Evolutionary conservation across 2,329 filamentous ascomycete species (phyloP), one percentile per base, ranked within the genome.

Genomic region (Grosmannia huntii): DNA sequence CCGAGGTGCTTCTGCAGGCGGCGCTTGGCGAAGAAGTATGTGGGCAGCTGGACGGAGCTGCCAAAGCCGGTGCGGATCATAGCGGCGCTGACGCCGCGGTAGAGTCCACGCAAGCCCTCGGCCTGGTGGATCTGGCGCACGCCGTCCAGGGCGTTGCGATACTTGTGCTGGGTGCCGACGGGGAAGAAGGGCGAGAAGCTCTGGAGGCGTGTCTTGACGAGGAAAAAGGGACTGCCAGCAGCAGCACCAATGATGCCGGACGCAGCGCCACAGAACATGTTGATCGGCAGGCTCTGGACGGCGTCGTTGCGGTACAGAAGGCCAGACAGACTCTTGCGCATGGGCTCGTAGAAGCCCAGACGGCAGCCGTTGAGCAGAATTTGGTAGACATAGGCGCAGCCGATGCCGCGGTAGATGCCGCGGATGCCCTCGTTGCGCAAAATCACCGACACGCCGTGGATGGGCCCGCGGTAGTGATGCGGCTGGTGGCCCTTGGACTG

Each of bases 1-100:
- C 85, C 90, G 57, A 92, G 73, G 68, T 96, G 90, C 67, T 81
- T 85, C 60, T 89, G 81, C 65, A 99, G 75, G 65, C 88, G 78
- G 61, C 94, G 79, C 78, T 99, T 99, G 14, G 92, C 94, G 66
- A 97, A 94, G 74, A 97, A 99, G 72, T 99, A 99, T 41, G 94
- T 99, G 2, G 94, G 94, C 61, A 99, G 78, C 74, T 99, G 94
- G 12, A 97, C 94, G 6, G 90, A 94, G 72, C 89, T 95, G 55
- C 94, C 94, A 66, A 96, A 96, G 27, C 92, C 92, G 1, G 94
- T 99, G 60, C 94, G 81, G 62, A 99, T 89, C 89, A 96, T 96
- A 25, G 94, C 91, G 3, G 94, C 92, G 3, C 84, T 86, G 1
- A 97, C 89, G 59, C 94, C 94, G 59, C 94, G 81, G 73, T 97